Percentiles rank a stretch among this genome's conserved stretches.
These are phyloP conservation scores for Falciphora oryzae DNA, from an alignment of 2,329 filamentous ascomycete genomes.

Conservation along the genomic window DNA sequence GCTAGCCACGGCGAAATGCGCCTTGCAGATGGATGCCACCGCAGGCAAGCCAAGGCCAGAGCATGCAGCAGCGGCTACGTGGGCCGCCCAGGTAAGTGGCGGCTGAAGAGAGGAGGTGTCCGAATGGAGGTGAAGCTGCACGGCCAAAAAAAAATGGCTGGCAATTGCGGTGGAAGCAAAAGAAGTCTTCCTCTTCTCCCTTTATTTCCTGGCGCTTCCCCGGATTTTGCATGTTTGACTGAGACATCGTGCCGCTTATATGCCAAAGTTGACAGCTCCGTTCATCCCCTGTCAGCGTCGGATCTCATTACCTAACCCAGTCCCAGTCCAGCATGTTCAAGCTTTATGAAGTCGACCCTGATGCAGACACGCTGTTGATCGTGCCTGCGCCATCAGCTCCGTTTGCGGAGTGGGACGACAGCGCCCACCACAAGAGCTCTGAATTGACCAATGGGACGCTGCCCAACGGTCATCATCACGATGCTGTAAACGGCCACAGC, in stretches of 20 bases:
- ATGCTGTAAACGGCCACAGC: conserved; percentile 2
- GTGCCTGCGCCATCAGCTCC: conserved; percentile 18
- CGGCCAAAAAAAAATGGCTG: too few species aligned
- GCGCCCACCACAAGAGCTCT: background rate
- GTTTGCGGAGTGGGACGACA: conserved; percentile 20
- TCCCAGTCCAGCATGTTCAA: conserved; percentile 20
- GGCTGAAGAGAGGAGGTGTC: background rate
- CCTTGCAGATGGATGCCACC: background rate
- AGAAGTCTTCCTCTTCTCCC: background rate
- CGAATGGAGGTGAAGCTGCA: background rate
- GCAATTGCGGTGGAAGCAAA: background rate
- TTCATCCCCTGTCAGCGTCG: background rate
- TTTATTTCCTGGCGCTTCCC: background rate
- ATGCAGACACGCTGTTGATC: conserved; percentile 27
- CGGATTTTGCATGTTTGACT: background rate
- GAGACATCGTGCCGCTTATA: background rate
- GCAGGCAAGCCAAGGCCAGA: too few species aligned
- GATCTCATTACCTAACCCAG: background rate
- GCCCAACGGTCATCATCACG: conserved; percentile 6
- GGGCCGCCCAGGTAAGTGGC: background rate
- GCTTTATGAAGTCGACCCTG: conserved; percentile 29
- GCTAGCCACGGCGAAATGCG: background rate
- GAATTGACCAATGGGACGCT: conserved; percentile 6
- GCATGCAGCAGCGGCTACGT: background rate
- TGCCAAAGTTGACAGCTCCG: background rate